Evolutionary conservation across 2,329 filamentous ascomycete species (phyloP).

Genomic region (Colletotrichum karsti): DNA sequence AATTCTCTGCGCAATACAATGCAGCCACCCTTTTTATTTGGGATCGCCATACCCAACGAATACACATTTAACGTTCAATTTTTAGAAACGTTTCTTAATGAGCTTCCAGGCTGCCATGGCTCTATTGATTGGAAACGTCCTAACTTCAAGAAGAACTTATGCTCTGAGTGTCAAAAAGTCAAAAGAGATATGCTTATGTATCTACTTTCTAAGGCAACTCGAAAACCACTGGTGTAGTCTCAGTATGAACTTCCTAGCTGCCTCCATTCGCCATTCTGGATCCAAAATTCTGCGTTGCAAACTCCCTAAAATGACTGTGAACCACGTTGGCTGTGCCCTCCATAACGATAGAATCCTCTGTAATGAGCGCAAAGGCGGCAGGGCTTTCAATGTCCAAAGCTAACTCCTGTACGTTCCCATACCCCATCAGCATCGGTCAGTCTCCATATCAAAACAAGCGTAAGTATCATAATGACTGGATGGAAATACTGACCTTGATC

Average conservation of each 20-base stretch:
- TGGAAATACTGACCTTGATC: background rate
- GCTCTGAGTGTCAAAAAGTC: no score
- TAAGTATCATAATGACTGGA: background rate
- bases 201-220: background rate
- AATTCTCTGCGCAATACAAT: no score
- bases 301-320: background rate
- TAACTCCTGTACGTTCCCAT: background rate
- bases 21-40: no score
- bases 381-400: slow-evolving; percentile 1
- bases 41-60: no score
- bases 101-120: no score
- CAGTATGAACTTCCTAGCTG: background rate
- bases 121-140: no score
- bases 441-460: background rate
- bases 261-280: background rate
- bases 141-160: no score
- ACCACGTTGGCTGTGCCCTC: background rate
- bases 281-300: slow-evolving; percentile 1
- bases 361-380: background rate
- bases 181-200: no score
- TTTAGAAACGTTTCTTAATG: no score
- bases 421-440: background rate
- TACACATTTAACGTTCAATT: no score
- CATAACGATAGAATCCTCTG: background rate
- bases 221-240: background rate